A percentile compares a stretch with the other conserved stretches of the same genome.
These are phyloP conservation scores for Perkinsus olseni DNA, from an alignment of 169 alveolate genomes.

Conservation along the genomic window DNA sequence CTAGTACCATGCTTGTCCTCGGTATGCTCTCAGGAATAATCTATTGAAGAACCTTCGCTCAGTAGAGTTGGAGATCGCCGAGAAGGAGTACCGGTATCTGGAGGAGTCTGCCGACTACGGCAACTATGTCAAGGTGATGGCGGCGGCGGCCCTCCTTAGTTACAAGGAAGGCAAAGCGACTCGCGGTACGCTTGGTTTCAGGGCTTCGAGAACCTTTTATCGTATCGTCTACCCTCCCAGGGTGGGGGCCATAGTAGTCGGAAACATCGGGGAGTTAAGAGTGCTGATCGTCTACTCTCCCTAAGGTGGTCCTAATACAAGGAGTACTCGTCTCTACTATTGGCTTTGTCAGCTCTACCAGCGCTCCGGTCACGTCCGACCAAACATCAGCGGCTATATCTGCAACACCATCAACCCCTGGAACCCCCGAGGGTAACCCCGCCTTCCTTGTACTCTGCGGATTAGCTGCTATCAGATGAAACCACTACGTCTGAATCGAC, in stretches of 20 bases:
- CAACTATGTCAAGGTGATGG: neutral
- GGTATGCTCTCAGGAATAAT: neutral
- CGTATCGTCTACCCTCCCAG: neutral
- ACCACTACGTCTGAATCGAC: neutral
- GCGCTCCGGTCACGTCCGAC: neutral
- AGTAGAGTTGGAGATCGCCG: neutral
- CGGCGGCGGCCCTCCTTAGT: neutral
- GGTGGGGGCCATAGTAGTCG: neutral
- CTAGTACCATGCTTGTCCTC: too few species aligned
- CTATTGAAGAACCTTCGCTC: neutral
- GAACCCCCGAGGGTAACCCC: neutral
- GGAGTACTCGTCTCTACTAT: neutral
- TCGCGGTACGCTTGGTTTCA: neutral
- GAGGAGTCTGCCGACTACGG: neutral
- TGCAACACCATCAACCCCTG: neutral
- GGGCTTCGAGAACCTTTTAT: neutral
- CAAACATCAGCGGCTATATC: neutral
- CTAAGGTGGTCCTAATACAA: neutral
- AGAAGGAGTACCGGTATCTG: neutral
- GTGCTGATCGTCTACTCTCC: neutral
- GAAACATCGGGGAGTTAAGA: neutral
- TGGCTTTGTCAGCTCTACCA: neutral
- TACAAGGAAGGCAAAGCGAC: too few species aligned
- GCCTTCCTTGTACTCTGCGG: neutral
- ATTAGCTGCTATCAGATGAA: neutral